phyloP scores from a whole-genome alignment of 768 basidiomycete species.

The Omphalotus guepiniiformis region DNA sequence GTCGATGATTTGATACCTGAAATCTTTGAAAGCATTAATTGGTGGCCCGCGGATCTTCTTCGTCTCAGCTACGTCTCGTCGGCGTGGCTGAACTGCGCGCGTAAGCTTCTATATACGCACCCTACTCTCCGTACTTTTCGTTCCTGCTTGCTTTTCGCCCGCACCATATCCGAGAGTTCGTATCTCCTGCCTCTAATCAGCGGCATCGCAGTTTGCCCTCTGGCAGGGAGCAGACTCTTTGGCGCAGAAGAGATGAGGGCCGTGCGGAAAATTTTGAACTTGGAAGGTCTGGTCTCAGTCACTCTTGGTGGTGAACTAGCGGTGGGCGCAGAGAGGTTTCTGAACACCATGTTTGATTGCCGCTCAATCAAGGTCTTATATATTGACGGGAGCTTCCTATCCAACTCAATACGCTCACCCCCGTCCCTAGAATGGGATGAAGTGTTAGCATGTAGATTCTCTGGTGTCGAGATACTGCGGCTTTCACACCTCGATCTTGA shows the following conservation, averaged over 20 bases:
- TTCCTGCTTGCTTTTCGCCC: constrained; percentile 37
- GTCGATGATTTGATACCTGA: constrained; percentile 50
- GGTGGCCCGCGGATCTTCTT: constrained; percentile 51
- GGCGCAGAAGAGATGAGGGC: constrained; percentile 28
- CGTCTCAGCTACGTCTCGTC: constrained; percentile 48
- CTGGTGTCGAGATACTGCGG: constrained; percentile 36
- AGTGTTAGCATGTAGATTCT: constrained; percentile 40
- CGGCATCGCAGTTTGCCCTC: constrained; percentile 39
- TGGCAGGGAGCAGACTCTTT: constrained; percentile 12
- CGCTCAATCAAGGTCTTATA: constrained; percentile 38
- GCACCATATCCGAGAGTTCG: constrained; percentile 35
- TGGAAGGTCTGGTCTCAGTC: constrained; percentile 38
- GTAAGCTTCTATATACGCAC: constrained; percentile 40
- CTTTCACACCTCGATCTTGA: constrained; percentile 42
- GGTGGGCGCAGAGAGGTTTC: constrained; percentile 42
- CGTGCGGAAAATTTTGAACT: constrained; percentile 36
- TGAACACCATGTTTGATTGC: constrained; percentile 37
- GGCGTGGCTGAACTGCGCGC: constrained; percentile 40
- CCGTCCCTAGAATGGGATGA: constrained; percentile 55
- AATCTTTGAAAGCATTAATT: constrained; percentile 44
- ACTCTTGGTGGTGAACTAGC: constrained; percentile 46
- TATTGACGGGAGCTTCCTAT: constrained; percentile 40
- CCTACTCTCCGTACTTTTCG: constrained; percentile 38
- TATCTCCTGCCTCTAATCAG: constrained; percentile 31
- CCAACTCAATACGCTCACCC: constrained; percentile 18